phyloP scores from a whole-genome alignment of 441 rosid species.

The Populus tomentosa region DNA sequence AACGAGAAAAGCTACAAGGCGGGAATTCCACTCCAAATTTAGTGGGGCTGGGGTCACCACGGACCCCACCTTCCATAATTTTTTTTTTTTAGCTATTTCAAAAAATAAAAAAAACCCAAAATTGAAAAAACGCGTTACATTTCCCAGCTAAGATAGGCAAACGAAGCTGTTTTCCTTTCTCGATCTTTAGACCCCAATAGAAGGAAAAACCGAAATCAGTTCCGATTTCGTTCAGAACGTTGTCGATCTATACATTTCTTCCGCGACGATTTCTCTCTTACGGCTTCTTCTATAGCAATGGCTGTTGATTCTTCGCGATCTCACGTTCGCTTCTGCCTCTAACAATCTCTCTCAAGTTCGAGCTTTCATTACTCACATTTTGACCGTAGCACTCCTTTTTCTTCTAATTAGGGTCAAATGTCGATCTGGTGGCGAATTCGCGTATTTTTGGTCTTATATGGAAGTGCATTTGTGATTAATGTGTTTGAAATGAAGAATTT shows the following conservation, averaged over 20 bases:
- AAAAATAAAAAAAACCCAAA: neutral
- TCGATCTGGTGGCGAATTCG: constrained; percentile 18
- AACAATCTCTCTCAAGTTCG: constrained; percentile 17
- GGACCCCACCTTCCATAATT: neutral
- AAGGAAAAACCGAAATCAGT: neutral
- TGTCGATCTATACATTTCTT: neutral
- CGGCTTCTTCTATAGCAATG: neutral
- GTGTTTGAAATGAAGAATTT: neutral
- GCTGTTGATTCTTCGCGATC: constrained; percentile 8
- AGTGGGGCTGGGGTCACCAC: constrained; percentile 18
- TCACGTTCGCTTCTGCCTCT: neutral
- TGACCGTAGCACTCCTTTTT: constrained; percentile 7
- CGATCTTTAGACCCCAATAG: neutral
- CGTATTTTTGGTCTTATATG: neutral
- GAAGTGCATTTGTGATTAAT: neutral
- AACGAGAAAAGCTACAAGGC: constrained; percentile 32
- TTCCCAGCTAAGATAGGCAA: neutral
- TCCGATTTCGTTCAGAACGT: neutral
- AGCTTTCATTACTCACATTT: constrained; percentile 11
- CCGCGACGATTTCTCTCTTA: neutral
- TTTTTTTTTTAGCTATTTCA: neutral
- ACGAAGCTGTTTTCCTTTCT: neutral
- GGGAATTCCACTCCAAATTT: constrained; percentile 45
- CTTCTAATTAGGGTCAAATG: constrained; percentile 13
- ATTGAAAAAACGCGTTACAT: constrained; percentile 3